A percentile compares a stretch with the other conserved stretches of the same genome.
Conservation (phyloP, 1,139 yeast species). For the Pneumocystis carinii region DNA sequence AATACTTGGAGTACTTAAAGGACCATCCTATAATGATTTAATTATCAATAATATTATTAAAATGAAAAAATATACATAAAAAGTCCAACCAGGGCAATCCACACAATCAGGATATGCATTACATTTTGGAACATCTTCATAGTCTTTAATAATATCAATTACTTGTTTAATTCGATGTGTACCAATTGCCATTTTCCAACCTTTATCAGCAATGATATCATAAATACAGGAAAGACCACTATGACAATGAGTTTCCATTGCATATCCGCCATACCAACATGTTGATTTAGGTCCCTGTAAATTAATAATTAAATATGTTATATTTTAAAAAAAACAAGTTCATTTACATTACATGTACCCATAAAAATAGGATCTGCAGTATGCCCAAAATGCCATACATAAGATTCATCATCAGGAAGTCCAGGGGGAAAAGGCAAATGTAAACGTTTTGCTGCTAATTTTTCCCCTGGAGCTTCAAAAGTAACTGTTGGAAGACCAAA, state of each 20-base stretch:
- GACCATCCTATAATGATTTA: neutral
- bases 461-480: conserved; percentile 88
- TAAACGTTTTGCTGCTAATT: conserved; percentile 63
- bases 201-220: conserved; percentile 76
- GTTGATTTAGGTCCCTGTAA: conserved; percentile 63
- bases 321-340: neutral
- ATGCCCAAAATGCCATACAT: conserved; percentile 90
- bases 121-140: conserved; percentile 68
- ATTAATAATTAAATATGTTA: neutral
- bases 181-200: conserved; percentile 79
- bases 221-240: conserved; percentile 79
- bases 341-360: conserved; percentile 65
- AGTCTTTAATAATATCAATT: conserved; percentile 54
- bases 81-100: conserved; percentile 89
- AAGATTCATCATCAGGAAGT: conserved; percentile 59
- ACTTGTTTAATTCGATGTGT: conserved; percentile 88
- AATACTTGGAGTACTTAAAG: neutral
- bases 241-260: conserved; percentile 94
- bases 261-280: conserved; percentile 87
- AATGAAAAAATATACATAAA: conserved; percentile 28
- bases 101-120: conserved; percentile 60
- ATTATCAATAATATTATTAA: neutral
- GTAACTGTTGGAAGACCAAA: conserved; percentile 82
- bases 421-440: conserved; percentile 94
- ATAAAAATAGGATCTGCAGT: conserved; percentile 93